Evolutionary conservation across 306 rosid species (phyloP), one percentile per base, ranked within the genome.

Genomic region (Pyrus bretschneideri): DNA sequence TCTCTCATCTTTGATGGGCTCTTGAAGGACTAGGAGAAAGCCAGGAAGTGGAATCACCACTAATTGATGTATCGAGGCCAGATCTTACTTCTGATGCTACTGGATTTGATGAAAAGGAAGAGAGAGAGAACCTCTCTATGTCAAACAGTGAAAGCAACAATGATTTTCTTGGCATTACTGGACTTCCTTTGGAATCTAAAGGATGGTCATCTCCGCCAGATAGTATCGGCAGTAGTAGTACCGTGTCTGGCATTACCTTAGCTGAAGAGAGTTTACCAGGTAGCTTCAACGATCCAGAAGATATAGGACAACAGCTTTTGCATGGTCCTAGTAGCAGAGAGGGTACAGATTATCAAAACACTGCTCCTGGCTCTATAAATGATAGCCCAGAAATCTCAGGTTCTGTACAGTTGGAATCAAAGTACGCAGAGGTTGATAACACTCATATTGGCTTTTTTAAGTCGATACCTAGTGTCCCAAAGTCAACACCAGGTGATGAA

Each of bases 21-120:
- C 98, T 93, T 79, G 98, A 91, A 91, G 98, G 98, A 78, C 86
- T 93, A 33, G 97, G 97, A 76, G 98, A 91, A 81, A 93, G 97
- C 84, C 90, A 89, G 85, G 94, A 91, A 87, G 87, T 82, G 66
- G 90, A 91, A 81, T 91, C 97, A 18, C 92, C 88, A 84, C 91
- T 81, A 80, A 86, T 81, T 72, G 74, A 79, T 88, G 69, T 84
- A 82, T 78, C 89, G 12, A 91, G 93, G 82, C 80, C 91, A 59
- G 91, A 88, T 81, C 87, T 81, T 70, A 81, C 79, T 81, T 86
- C 84, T 73, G 93, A 88, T 81, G 88, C 82, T 74, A 79, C 87
- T 67, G 91, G 86, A 75, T 81, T 85, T 68, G 87, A 86, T 82
- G 91, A 85, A 72, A 87, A 86, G 84, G 96, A 86, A 84, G 96